Percentiles rank a stretch among this genome's conserved stretches.
These are phyloP conservation scores for Termitomyces sp. DNA, from an alignment of 768 basidiomycete genomes.

Conservation along the genomic window DNA sequence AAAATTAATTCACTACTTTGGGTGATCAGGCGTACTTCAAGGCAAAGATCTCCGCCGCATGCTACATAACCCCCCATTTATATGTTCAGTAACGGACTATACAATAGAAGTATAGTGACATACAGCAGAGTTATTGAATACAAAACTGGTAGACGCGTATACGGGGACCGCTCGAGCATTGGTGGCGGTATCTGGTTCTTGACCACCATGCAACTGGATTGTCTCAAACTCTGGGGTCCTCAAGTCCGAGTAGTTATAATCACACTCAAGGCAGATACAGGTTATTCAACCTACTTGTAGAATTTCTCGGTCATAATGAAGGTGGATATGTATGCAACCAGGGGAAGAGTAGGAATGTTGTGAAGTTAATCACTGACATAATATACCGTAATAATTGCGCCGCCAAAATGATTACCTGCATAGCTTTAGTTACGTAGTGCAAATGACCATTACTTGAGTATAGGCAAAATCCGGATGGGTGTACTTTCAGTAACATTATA, in stretches of 20 bases:
- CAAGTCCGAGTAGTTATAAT: neutral
- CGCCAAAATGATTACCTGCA: too few relatives aligned
- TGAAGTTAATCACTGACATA: too few relatives aligned
- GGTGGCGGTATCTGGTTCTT: slow-evolving; percentile 54
- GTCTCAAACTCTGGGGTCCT: slow-evolving; percentile 75
- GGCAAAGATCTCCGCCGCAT: slow-evolving; percentile 69
- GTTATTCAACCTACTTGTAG: neutral
- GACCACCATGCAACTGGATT: slow-evolving; percentile 75
- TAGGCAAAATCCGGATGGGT: too few relatives aligned
- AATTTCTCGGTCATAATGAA: neutral
- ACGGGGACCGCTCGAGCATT: slow-evolving; percentile 77
- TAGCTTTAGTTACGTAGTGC: too few relatives aligned
- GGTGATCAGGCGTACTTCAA: slow-evolving; percentile 34
- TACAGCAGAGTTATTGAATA: slow-evolving; percentile 57
- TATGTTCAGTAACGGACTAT: neutral
- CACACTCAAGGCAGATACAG: neutral
- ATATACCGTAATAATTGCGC: too few relatives aligned
- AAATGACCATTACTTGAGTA: too few relatives aligned
- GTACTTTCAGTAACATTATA: too few relatives aligned
- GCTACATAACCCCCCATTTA: slow-evolving; percentile 28
- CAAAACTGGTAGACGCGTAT: slow-evolving; percentile 67
- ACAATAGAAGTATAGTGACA: neutral
- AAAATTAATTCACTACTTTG: neutral
- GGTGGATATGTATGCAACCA: neutral
- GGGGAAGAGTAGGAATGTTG: too few relatives aligned